A percentile compares a stretch with the other conserved stretches of the same genome.
These are phyloP conservation scores for Cladophialophora immunda DNA, from an alignment of 2,329 filamentous ascomycete genomes.

Conservation along the genomic window DNA sequence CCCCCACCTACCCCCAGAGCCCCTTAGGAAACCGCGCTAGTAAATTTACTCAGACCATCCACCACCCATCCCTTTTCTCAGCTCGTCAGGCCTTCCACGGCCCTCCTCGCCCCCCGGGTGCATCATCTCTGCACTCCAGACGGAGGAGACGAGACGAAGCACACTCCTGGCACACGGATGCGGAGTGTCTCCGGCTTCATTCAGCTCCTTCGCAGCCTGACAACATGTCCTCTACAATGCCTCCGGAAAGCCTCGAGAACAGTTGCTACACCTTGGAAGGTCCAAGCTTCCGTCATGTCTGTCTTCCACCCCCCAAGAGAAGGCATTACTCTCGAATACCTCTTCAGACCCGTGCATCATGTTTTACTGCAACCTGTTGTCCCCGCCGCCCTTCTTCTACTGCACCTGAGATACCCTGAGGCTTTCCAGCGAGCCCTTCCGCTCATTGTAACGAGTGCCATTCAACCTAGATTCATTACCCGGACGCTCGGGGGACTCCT, in stretches of 20 bases:
- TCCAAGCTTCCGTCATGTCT: neutral
- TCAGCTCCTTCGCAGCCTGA: neutral
- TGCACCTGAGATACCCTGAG: neutral
- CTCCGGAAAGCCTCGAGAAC: neutral
- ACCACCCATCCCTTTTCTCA: neutral
- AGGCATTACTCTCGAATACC: constrained; percentile 15
- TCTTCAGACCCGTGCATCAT: constrained; percentile 13
- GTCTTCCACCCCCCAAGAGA: constrained; percentile 11
- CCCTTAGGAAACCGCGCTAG: constrained; percentile 7
- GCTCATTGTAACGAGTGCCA: neutral
- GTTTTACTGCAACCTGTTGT: constrained; percentile 19
- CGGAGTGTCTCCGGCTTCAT: neutral
- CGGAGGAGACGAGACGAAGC: neutral
- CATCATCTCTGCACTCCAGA: neutral
- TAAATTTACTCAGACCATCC: constrained; percentile 15
- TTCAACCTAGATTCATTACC: neutral
- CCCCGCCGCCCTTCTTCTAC: constrained; percentile 5
- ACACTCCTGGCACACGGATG: neutral
- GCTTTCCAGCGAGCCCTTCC: constrained; percentile 1
- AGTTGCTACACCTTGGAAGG: neutral
- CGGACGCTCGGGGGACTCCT: neutral
- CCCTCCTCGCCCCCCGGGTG: neutral
- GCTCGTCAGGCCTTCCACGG: neutral
- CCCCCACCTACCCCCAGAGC: neutral
- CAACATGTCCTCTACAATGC: neutral